Percentiles rank a stretch among this genome's conserved stretches.
These are phyloP conservation scores for Bidens hawaiensis DNA, from an alignment of 140 eudicot species.

Conservation along the genomic window DNA sequence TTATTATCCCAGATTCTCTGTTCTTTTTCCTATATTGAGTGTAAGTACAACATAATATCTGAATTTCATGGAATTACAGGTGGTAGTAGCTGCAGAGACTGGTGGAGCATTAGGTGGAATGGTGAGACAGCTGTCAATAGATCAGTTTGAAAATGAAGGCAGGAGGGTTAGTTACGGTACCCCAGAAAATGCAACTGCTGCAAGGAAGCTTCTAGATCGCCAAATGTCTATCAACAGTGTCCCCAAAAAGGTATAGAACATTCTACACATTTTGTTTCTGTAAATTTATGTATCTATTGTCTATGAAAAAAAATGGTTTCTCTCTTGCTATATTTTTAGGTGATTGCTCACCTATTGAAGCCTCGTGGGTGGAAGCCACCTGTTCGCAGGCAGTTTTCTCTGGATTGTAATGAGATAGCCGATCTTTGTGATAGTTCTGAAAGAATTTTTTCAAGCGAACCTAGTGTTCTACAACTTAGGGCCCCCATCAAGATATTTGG, in stretches of 20 bases:
- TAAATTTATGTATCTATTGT: background rate
- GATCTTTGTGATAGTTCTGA: conserved; percentile 75
- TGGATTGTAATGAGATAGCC: conserved; percentile 98
- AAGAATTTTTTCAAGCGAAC: conserved; percentile 72
- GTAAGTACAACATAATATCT: background rate
- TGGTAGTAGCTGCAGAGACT: conserved; percentile 98
- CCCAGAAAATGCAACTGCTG: conserved; percentile 98
- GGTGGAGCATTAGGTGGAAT: conserved; percentile 99
- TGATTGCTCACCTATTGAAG: conserved; percentile 50
- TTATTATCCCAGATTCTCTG: background rate
- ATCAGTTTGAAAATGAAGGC: conserved; percentile 83
- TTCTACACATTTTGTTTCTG: background rate
- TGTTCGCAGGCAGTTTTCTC: conserved; percentile 89
- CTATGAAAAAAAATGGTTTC: background rate
- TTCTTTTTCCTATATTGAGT: background rate
- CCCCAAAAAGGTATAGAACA: conserved; percentile 75
- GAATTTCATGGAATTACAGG: conserved; percentile 46
- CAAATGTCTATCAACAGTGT: conserved; percentile 67
- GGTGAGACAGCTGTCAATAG: conserved; percentile 81
- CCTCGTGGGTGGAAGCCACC: conserved; percentile 96
- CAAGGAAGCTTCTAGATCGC: conserved; percentile 64
- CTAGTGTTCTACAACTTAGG: conserved; percentile 88
- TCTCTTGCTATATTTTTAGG: conserved; percentile 34
- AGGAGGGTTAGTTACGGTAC: conserved; percentile 98
- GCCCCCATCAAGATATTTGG: conserved; percentile 99